A percentile compares a stretch with the other conserved stretches of the same genome.
These are phyloP conservation scores for Globisporangium acanthophoron DNA, from an alignment of 352 stramenopile species.

Conservation along the genomic window DNA sequence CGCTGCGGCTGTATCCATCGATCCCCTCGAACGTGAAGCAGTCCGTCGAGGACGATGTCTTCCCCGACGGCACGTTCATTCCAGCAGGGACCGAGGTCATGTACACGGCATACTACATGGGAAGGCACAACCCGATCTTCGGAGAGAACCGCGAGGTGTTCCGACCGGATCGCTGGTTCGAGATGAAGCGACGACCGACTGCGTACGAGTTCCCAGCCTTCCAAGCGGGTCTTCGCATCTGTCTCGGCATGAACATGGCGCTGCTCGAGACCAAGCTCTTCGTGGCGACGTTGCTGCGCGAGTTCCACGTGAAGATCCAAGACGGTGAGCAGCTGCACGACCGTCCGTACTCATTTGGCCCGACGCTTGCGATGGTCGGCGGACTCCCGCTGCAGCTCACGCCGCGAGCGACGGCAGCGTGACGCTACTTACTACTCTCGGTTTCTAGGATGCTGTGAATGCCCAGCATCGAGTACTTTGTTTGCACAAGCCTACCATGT, in stretches of 20 bases:
- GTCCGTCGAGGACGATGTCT: neutral
- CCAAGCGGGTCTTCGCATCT: too few relatives aligned
- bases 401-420: conserved; percentile 12
- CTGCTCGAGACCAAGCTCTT: conserved; percentile 62
- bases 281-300: conserved; percentile 31
- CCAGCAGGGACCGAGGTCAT: conserved; percentile 52
- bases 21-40: neutral
- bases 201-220: too few relatives aligned
- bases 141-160: conserved; percentile 26
- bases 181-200: too few relatives aligned
- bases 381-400: conserved; percentile 39
- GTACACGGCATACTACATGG: conserved; percentile 65
- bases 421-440: too few relatives aligned
- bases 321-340: conserved; percentile 23
- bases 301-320: conserved; percentile 42
- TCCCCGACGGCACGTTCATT: conserved; percentile 40
- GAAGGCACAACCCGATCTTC: conserved; percentile 32
- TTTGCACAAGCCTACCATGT: too few relatives aligned
- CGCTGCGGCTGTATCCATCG: conserved; percentile 26
- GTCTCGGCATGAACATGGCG: too few relatives aligned
- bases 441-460: too few relatives aligned
- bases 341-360: conserved; percentile 41
- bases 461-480: too few relatives aligned
- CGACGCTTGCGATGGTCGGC: conserved; percentile 37
- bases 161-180: too few relatives aligned